Evolutionary conservation across 805 yeast species (phyloP).

Genomic region (Kazachstania taianensis): DNA sequence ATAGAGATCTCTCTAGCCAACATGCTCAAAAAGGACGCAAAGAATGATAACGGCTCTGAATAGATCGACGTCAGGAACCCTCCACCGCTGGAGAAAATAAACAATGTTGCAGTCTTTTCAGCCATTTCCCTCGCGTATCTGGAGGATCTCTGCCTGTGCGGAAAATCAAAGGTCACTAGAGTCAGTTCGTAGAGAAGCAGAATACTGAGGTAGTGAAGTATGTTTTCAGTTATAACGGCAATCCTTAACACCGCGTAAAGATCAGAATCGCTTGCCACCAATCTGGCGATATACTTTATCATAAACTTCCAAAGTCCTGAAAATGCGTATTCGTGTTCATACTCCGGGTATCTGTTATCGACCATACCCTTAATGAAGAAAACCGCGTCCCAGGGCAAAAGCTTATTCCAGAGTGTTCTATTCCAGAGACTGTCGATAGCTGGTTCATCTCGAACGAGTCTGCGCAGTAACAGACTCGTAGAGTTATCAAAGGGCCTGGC

Average conservation of each 20-base stretch:
- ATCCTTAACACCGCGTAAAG: slow-evolving; percentile 38
- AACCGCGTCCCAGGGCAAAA: slow-evolving; percentile 80
- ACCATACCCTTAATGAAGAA: slow-evolving; percentile 53
- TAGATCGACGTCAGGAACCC: slow-evolving; percentile 66
- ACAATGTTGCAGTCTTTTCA: slow-evolving; percentile 34
- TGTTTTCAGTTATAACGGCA: slow-evolving; percentile 42
- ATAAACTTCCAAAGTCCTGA: slow-evolving; percentile 66
- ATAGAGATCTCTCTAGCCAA: slow-evolving; percentile 36
- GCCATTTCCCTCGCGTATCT: slow-evolving; percentile 22
- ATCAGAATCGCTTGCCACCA: slow-evolving; percentile 11
- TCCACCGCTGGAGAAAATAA: slow-evolving; percentile 67
- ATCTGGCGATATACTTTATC: slow-evolving; percentile 39
- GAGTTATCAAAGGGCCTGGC: slow-evolving; percentile 21
- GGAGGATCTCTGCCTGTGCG: too few species aligned
- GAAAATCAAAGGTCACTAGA: not conserved
- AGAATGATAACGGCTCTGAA: slow-evolving; percentile 63
- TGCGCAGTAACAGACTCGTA: not conserved
- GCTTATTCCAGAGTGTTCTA: slow-evolving; percentile 35
- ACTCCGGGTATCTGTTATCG: slow-evolving; percentile 31
- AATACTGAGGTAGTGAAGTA: slow-evolving; percentile 41
- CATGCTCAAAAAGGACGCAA: slow-evolving; percentile 49
- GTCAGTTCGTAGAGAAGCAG: slow-evolving; percentile 45
- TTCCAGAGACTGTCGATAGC: slow-evolving; percentile 11
- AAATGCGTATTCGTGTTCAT: slow-evolving; percentile 87
- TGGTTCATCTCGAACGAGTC: slow-evolving; percentile 2